phyloP scores from a whole-genome alignment of 2,329 filamentous ascomycete species.

The Pseudocercospora fuligena region DNA sequence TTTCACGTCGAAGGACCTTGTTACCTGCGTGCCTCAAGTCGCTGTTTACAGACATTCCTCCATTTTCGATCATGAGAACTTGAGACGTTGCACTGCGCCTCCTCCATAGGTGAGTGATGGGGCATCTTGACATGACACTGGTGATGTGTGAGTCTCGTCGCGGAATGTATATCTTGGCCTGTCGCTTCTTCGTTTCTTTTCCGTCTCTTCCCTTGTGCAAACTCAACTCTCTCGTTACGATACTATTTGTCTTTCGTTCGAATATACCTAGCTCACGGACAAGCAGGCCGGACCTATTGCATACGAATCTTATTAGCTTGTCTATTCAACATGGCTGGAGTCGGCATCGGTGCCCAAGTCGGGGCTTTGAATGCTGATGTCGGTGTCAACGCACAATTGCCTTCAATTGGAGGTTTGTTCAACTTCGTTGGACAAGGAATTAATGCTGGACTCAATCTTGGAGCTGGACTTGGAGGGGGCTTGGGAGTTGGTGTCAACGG shows the following conservation, averaged over 20 bases:
- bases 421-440: slow-evolving; percentile 6
- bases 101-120: too few species aligned
- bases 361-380: not conserved
- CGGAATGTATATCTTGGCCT: not conserved
- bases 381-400: not conserved
- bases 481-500: slow-evolving; percentile 9
- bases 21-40: not conserved
- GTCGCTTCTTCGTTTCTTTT: not conserved
- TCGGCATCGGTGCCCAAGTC: slow-evolving; percentile 5
- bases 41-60: not conserved
- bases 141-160: not conserved
- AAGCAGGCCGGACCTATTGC: not conserved
- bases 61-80: not conserved
- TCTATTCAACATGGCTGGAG: not conserved
- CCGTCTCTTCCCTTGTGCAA: not conserved
- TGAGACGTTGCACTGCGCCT: not conserved
- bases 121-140: too few species aligned
- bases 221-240: not conserved
- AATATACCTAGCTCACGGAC: not conserved
- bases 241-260: too few species aligned
- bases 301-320: too few species aligned
- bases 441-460: slow-evolving; percentile 7
- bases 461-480: slow-evolving; percentile 1
- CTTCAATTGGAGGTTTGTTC: not conserved
- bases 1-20: not conserved